Conservation (phyloP, 371 early-diverging fungal species). For the Lichtheimia ramosa region DNA sequence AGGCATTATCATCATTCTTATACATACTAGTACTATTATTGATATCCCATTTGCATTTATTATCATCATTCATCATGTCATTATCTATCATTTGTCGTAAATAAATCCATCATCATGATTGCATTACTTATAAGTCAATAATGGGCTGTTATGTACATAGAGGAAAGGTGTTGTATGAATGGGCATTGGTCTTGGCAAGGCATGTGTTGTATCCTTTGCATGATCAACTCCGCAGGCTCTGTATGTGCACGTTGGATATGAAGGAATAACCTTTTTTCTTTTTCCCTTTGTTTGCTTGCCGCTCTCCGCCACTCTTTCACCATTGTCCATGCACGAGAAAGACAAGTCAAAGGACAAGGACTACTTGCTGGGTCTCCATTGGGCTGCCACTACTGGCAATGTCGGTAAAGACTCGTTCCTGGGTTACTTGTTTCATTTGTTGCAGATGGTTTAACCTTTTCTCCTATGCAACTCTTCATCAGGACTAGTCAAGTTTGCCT, state of each 20-base stretch:
- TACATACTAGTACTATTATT: not conserved
- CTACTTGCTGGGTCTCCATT: constrained; percentile 54
- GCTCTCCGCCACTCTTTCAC: not conserved
- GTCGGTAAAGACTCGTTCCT: constrained; percentile 41
- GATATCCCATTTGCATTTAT: too few relatives aligned
- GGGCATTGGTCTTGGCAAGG: not conserved
- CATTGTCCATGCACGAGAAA: constrained; percentile 5
- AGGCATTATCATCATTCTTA: not conserved
- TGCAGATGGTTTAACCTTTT: too few relatives aligned
- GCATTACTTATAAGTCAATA: not conserved
- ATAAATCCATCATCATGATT: too few relatives aligned
- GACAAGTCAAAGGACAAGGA: constrained; percentile 39
- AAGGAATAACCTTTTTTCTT: too few relatives aligned
- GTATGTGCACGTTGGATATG: not conserved
- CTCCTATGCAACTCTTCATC: constrained; percentile 2
- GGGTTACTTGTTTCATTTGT: too few relatives aligned
- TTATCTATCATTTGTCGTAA: too few relatives aligned
- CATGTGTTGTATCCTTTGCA: not conserved
- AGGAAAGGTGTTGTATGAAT: not conserved
- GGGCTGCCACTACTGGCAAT: constrained; percentile 66
- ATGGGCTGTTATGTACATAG: not conserved
- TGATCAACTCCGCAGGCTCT: not conserved
- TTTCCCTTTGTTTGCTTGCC: too few relatives aligned
- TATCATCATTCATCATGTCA: too few relatives aligned
- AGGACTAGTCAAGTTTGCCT: constrained; percentile 68